Percentiles rank a stretch among this genome's conserved stretches.
These are phyloP conservation scores for Orbilia quercus DNA, from an alignment of 2,329 filamentous ascomycete genomes.

Conservation along the genomic window DNA sequence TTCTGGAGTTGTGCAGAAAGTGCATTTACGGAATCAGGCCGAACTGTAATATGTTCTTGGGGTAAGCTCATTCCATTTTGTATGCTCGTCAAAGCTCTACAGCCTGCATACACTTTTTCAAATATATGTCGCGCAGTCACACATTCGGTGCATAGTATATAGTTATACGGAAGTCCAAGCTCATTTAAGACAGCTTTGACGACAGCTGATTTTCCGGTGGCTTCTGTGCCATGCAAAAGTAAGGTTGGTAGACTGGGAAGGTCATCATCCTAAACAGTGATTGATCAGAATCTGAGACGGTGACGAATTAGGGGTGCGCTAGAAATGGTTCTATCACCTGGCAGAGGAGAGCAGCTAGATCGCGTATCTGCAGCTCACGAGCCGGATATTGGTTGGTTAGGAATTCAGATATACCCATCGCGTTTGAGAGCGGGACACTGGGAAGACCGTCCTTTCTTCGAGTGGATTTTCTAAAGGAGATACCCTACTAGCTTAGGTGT, in stretches of 20 bases:
- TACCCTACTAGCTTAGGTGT: too few relatives aligned
- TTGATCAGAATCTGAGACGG: conserved; percentile 1
- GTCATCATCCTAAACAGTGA: conserved; percentile 68
- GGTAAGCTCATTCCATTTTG: conserved; percentile 66
- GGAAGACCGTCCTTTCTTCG: not conserved
- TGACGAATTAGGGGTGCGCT: not conserved
- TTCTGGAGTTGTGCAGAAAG: conserved; percentile 77
- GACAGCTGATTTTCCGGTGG: conserved; percentile 85
- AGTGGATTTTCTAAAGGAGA: too few relatives aligned
- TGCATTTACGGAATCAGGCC: conserved; percentile 69
- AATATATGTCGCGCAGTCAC: conserved; percentile 81
- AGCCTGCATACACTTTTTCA: conserved; percentile 69
- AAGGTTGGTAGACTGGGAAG: conserved; percentile 79
- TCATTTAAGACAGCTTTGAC: conserved; percentile 71
- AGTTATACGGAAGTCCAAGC: conserved; percentile 68
- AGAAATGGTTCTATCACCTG: conserved; percentile 56
- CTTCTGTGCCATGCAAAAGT: conserved; percentile 83
- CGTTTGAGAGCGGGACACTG: not conserved
- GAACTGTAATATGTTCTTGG: conserved; percentile 73
- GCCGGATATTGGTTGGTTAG: conserved; percentile 63
- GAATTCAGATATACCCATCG: conserved; percentile 56
- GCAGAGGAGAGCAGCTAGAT: conserved; percentile 65
- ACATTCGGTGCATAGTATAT: conserved; percentile 78
- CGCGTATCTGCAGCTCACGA: conserved; percentile 66
- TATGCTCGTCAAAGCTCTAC: conserved; percentile 11